phyloP scores from a whole-genome alignment of 2,329 filamentous ascomycete genomes.

The Nannizziopsis barbatae region DNA sequence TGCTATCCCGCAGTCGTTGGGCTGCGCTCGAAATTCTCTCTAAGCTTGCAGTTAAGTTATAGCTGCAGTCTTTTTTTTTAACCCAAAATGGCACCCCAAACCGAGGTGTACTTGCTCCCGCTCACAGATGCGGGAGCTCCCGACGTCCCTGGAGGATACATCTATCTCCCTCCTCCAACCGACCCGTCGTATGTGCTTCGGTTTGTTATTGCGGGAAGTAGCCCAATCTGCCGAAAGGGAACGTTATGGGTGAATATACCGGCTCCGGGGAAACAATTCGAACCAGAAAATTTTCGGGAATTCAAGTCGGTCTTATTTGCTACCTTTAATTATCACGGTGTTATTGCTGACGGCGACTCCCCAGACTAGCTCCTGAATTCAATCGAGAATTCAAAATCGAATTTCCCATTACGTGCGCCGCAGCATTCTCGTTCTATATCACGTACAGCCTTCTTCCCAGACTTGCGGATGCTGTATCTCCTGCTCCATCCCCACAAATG shows the following conservation, averaged over 20 bases:
- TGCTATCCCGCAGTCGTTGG: neutral
- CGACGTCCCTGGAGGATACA: conserved; percentile 76
- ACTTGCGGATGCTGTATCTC: conserved; percentile 44
- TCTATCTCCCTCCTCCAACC: conserved; percentile 72
- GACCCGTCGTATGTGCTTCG: conserved; percentile 65
- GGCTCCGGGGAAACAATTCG: conserved; percentile 60
- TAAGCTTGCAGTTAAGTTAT: neutral
- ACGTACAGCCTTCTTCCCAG: conserved; percentile 80
- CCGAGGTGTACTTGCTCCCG: conserved; percentile 65
- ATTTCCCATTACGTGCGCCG: conserved; percentile 68
- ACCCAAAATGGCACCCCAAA: neutral
- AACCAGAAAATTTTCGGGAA: conserved; percentile 68
- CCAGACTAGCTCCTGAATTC: conserved; percentile 79
- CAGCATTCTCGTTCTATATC: conserved; percentile 88
- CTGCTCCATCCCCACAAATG: conserved; percentile 31
- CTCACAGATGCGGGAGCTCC: conserved; percentile 90
- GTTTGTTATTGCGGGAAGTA: conserved; percentile 87
- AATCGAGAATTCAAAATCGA: conserved; percentile 84
- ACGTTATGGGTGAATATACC: conserved; percentile 97
- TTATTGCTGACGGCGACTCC: conserved; percentile 9
- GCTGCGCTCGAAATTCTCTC: neutral
- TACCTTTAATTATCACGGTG: neutral
- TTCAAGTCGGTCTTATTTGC: conserved; percentile 57
- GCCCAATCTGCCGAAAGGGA: conserved; percentile 87
- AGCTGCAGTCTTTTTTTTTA: neutral